phyloP scores from a whole-genome alignment of 495 filamentous ascomycete species.

The Neurospora sp. region DNA sequence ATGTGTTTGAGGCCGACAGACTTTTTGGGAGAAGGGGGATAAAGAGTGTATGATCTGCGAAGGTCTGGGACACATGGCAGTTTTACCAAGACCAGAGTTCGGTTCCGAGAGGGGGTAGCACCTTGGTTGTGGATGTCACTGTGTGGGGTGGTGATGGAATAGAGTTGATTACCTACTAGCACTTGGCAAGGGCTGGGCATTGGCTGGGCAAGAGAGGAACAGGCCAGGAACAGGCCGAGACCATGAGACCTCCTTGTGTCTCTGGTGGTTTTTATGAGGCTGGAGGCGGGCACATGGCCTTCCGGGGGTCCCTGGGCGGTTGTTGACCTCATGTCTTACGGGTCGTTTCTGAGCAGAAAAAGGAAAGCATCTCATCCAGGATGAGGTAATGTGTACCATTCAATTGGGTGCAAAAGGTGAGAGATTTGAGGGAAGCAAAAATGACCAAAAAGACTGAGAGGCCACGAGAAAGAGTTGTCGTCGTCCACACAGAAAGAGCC shows the following conservation, averaged over 20 bases:
- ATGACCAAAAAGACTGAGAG: not conserved
- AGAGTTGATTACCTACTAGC: not conserved
- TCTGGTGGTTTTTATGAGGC: not conserved
- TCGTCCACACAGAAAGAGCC: not conserved
- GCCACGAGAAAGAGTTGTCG: not conserved
- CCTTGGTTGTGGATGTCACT: not conserved
- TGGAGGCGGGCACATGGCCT: not conserved
- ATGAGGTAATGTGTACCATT: not conserved
- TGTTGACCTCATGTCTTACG: not conserved
- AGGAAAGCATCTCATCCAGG: not conserved
- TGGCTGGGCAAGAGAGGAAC: not conserved
- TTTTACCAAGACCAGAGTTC: slow-evolving; percentile 18
- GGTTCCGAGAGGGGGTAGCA: not conserved
- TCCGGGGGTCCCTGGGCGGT: not conserved
- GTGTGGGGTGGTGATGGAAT: not conserved
- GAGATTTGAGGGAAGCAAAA: not conserved
- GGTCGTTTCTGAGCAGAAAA: not conserved
- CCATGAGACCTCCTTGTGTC: not conserved
- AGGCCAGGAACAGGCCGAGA: not conserved
- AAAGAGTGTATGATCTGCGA: slow-evolving; percentile 30
- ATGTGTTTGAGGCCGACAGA: slow-evolving; percentile 5
- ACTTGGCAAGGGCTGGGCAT: not conserved
- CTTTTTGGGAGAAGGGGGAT: slow-evolving; percentile 23
- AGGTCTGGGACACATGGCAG: slow-evolving; percentile 27
- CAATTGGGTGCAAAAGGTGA: not conserved